Evolutionary conservation across 345 rosid species (phyloP), one percentile per base, ranked within the genome.

Genomic region (Eucalyptus pauciflora): DNA sequence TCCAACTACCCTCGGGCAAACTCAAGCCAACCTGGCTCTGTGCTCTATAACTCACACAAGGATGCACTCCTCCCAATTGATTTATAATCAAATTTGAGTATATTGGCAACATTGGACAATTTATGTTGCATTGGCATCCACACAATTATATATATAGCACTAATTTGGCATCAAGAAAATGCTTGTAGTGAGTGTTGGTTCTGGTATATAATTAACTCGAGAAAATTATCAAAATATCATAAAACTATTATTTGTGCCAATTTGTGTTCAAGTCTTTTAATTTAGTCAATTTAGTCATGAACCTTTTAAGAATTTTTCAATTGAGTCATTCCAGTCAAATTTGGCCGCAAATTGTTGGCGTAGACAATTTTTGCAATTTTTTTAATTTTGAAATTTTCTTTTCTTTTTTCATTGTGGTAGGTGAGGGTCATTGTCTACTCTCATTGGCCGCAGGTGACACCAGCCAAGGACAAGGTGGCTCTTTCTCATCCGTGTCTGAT

Each of bases 301-400:
- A 62, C 4, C 2, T 29, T 62, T 62, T 62, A 13, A 62, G 15
- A 62, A 56, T 56, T 11, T 27, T 29, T 29, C 31, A 58, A 60
- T 58, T 11, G 7, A 58, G 4, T 58, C 3, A 10, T 56, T 56
- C 1, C 1, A 12, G 0, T 7, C 69, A 62, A 60, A 27, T 62
- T 62, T 62, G 5, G 8, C 4, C 4, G 1, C 2, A 27, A 29
- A 62, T 62, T 27, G 1, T 27, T 0, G 1, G 6, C 0, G 6
- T 56, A 0, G 6, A 2, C 62, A 52, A 52, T 20, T 20, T 7
- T 52, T 20, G 10, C 1, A 52, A 52, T 1, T 27, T 60, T 60
- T 60, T 60, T 0, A 17, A 8, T 56, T 60, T 12, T 60, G 3
- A 25, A 62, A 5, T 60, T 60, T 62, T 29, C 2, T 29, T 27